Conservation (phyloP, 179 eudicot species). For the Pouteria campechiana region DNA sequence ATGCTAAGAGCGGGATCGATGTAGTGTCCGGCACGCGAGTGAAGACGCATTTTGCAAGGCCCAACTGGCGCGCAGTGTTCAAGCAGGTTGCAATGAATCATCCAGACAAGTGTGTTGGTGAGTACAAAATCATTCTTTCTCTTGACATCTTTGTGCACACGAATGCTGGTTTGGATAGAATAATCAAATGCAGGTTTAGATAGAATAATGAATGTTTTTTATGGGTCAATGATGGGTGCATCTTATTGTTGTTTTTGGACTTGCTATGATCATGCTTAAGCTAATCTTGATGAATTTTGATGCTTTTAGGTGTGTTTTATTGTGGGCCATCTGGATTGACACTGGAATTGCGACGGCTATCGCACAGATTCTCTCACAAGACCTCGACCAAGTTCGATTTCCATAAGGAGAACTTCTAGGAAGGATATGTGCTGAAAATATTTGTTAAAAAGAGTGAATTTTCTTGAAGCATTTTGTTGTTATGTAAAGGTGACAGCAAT, state of each 20-base stretch:
- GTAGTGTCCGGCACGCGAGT: slow-evolving; percentile 19
- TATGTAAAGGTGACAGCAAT: too few relatives aligned
- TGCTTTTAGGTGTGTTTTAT: slow-evolving; percentile 19
- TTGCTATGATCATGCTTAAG: too few relatives aligned
- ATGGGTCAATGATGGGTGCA: too few relatives aligned
- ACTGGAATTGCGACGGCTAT: slow-evolving; percentile 16
- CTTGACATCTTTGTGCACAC: too few relatives aligned
- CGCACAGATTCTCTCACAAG: slow-evolving; percentile 22
- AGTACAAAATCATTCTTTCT: too few relatives aligned
- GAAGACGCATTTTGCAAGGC: slow-evolving; percentile 29
- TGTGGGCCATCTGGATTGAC: slow-evolving; percentile 23
- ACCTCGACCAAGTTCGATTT: slow-evolving; percentile 22
- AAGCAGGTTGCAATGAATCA: slow-evolving; percentile 17
- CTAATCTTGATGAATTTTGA: background rate
- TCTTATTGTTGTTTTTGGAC: too few relatives aligned
- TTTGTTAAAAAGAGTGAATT: too few relatives aligned
- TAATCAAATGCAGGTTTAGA: too few relatives aligned
- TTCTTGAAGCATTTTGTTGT: too few relatives aligned
- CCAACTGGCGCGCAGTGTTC: slow-evolving; percentile 17
- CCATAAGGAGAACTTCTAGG: slow-evolving; percentile 24
- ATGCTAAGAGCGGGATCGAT: slow-evolving; percentile 21
- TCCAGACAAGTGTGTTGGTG: slow-evolving; percentile 12
- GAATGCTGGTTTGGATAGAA: too few relatives aligned
- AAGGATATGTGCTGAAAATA: too few relatives aligned
- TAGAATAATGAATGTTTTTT: too few relatives aligned